phyloP scores from a whole-genome alignment of 805 yeast genomes.

The Pichia kluyveri region DNA sequence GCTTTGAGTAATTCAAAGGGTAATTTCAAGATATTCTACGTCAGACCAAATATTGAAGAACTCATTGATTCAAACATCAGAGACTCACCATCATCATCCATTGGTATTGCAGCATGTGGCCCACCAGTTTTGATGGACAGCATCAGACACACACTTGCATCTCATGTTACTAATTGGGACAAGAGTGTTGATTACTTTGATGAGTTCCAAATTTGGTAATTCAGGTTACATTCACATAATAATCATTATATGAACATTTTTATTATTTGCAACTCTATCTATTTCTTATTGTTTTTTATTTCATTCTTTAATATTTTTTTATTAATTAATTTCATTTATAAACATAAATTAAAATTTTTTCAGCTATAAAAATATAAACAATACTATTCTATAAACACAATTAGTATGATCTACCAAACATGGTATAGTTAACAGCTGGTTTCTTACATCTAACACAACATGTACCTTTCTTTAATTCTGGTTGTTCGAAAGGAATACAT shows the following conservation, averaged over 20 bases:
- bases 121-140: slow-evolving; percentile 29
- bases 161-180: background rate
- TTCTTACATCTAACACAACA: slow-evolving; percentile 82
- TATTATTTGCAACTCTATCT: background rate
- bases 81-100: slow-evolving; percentile 23
- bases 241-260: background rate
- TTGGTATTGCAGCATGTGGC: slow-evolving; percentile 38
- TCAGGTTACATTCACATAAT: background rate
- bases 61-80: slow-evolving; percentile 27
- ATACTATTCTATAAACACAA: background rate
- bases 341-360: too few species aligned
- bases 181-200: slow-evolving; percentile 7
- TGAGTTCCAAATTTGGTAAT: slow-evolving; percentile 6
- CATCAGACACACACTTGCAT: slow-evolving; percentile 1
- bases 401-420: slow-evolving; percentile 96
- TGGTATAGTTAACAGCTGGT: slow-evolving; percentile 72
- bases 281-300: too few species aligned
- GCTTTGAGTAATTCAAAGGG: too few species aligned
- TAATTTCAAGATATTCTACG: slow-evolving; percentile 9
- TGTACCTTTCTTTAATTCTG: slow-evolving; percentile 65
- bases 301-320: too few species aligned
- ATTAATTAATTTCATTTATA: background rate
- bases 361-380: background rate
- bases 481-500: slow-evolving; percentile 94
- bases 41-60: slow-evolving; percentile 31